Evolutionary conservation across 1,284 basidiomycete species (phyloP).

Genomic region (Uromyces viciae-fabae): DNA sequence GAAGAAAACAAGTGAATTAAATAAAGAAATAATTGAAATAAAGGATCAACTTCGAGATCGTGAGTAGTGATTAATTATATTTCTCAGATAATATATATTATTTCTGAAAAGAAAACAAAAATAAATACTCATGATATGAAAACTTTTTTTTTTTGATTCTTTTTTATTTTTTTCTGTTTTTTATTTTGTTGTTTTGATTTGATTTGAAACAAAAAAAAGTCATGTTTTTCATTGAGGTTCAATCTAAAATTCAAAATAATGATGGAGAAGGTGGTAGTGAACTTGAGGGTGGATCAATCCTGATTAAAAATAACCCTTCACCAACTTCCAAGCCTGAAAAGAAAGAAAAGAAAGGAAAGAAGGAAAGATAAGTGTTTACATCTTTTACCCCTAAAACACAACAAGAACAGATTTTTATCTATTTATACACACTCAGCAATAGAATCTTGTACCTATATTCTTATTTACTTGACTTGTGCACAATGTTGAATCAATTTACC

Average conservation of each 20-base stretch:
- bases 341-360: background rate
- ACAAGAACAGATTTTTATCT: too few species aligned
- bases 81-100: too few species aligned
- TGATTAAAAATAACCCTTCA: background rate
- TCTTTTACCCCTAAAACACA: too few species aligned
- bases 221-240: constrained; percentile 43
- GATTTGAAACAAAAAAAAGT: constrained; percentile 12
- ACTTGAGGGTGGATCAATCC: constrained; percentile 28
- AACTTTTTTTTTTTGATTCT: background rate
- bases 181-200: background rate
- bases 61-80: constrained; percentile 14
- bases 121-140: too few species aligned
- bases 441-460: too few species aligned
- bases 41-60: constrained; percentile 42
- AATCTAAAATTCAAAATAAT: constrained; percentile 39
- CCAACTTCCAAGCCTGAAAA: background rate
- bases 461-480: too few species aligned
- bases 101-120: too few species aligned
- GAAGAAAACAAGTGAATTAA: background rate
- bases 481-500: too few species aligned
- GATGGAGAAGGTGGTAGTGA: constrained; percentile 9
- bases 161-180: background rate
- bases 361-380: background rate
- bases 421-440: too few species aligned
- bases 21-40: constrained; percentile 27